Percentiles rank a stretch among this genome's conserved stretches.
phyloP scores from a whole-genome alignment of 139 green algal species.

The Chlorella vulgaris region DNA sequence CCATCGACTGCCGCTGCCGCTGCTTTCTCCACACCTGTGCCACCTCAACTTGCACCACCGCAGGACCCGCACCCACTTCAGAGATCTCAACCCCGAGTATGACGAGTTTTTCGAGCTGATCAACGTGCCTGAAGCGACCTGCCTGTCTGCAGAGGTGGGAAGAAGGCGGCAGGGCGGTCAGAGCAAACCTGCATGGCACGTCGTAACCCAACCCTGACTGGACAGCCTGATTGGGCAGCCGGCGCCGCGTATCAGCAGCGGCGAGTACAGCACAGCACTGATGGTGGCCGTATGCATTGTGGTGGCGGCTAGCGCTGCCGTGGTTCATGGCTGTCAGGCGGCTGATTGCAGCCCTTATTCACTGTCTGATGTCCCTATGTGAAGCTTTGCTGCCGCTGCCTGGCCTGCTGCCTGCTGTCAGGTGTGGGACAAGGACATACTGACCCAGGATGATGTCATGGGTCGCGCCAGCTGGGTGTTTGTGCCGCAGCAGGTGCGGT shows the following conservation, averaged over 20 bases:
- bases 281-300: neutral
- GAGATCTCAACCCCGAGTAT: conserved; percentile 24
- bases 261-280: neutral
- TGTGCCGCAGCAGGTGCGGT: neutral
- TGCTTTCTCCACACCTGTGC: neutral
- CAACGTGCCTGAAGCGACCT: conserved; percentile 31
- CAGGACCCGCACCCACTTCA: conserved; percentile 38
- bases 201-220: neutral
- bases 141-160: conserved; percentile 4
- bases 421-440: conserved; percentile 34
- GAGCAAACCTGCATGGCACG: neutral
- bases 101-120: conserved; percentile 46
- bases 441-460: conserved; percentile 15
- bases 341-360: neutral
- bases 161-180: neutral
- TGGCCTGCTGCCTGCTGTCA: neutral
- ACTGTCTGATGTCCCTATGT: neutral
- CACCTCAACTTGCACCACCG: neutral
- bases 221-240: neutral
- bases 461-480: neutral
- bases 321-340: neutral
- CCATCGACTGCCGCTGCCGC: too few species aligned
- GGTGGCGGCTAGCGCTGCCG: neutral
- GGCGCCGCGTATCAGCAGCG: too few species aligned
- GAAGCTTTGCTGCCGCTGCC: neutral